phyloP scores from a whole-genome alignment of 352 stramenopile species.

The Hyaloperonospora brassicae region DNA sequence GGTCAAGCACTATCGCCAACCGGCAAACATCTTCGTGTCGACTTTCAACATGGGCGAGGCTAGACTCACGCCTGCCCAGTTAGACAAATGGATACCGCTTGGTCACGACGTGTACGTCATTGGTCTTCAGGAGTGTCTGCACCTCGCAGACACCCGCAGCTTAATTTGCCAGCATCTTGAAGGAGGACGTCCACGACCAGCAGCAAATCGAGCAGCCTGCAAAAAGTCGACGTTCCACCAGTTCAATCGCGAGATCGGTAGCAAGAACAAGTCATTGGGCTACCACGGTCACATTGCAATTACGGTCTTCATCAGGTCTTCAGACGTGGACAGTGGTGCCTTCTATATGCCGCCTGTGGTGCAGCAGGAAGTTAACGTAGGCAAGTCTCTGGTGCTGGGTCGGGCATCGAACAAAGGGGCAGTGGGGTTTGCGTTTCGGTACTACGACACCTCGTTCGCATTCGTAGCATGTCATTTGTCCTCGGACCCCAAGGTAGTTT shows the following conservation, averaged over 20 bases:
- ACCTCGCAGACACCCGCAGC: constrained; percentile 53
- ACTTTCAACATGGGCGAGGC: constrained; percentile 84
- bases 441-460: constrained; percentile 80
- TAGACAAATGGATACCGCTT: constrained; percentile 73
- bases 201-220: constrained; percentile 14
- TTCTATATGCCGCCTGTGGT: constrained; percentile 78
- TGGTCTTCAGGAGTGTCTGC: constrained; percentile 82
- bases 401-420: constrained; percentile 86
- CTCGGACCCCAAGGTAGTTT: constrained; percentile 65
- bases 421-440: constrained; percentile 83
- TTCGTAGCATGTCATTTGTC: constrained; percentile 86
- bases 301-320: constrained; percentile 65
- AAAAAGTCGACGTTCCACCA: constrained; percentile 34
- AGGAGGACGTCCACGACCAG: constrained; percentile 24
- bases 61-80: constrained; percentile 35
- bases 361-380: constrained; percentile 64
- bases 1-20: constrained; percentile 35
- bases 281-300: constrained; percentile 87
- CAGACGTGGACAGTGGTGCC: constrained; percentile 57
- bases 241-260: constrained; percentile 75
- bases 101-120: constrained; percentile 85
- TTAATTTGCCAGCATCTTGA: constrained; percentile 61
- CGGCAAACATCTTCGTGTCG: constrained; percentile 65
- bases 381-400: constrained; percentile 66
- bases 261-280: constrained; percentile 67